Evolutionary conservation across 257 asterid genomes (phyloP).

Genomic region (Solanum sejunctum): DNA sequence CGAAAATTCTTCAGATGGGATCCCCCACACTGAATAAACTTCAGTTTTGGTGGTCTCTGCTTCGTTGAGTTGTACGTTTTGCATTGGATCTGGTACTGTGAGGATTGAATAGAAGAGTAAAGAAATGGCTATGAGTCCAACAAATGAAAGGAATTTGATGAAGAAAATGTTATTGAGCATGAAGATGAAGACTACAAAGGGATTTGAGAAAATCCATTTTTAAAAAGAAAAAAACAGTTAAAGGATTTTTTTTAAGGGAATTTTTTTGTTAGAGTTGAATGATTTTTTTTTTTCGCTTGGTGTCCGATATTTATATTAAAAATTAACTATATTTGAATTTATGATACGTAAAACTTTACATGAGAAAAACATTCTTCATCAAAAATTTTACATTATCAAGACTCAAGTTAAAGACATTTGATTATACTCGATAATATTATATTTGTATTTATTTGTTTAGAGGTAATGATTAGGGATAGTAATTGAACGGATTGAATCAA

Average conservation of each 20-base stretch:
- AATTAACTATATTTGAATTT: too few species aligned
- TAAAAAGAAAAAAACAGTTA: too few species aligned
- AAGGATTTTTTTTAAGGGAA: neutral
- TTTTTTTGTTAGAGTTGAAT: neutral
- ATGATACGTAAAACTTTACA: too few species aligned
- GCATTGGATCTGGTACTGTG: neutral
- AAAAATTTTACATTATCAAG: too few species aligned
- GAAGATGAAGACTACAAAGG: neutral
- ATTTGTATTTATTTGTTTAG: too few species aligned
- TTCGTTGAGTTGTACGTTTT: neutral
- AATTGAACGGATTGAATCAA: too few species aligned
- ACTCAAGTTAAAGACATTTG: fast-evolving
- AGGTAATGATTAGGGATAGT: fast-evolving
- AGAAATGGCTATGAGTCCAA: neutral
- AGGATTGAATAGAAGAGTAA: neutral
- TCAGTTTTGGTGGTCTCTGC: slow-evolving; percentile 2
- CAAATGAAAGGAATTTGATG: neutral
- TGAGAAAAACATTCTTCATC: too few species aligned
- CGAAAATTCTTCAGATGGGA: slow-evolving; percentile 51
- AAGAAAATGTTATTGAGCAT: neutral
- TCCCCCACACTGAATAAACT: slow-evolving; percentile 85
- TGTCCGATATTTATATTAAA: too few species aligned
- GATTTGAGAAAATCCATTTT: neutral
- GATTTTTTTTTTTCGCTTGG: too few species aligned
- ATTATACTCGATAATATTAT: too few species aligned